Evolutionary conservation across 1,284 basidiomycete species (phyloP).

Genomic region (Boletus hoseneyae): DNA sequence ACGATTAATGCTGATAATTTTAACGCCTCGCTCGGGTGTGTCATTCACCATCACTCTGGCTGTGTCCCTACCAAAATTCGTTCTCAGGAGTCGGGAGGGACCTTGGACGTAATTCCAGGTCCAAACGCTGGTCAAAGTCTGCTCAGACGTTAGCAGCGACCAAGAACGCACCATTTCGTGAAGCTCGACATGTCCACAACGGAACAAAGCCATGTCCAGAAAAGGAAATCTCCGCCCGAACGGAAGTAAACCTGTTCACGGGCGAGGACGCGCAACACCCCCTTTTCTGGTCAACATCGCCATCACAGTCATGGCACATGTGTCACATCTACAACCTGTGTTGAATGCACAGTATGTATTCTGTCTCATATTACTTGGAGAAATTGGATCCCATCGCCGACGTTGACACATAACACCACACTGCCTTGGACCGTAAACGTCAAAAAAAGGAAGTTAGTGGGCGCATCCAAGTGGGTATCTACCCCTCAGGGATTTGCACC

Average conservation of each 20-base stretch:
- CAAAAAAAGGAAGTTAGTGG: too few species aligned
- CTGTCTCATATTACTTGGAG: too few species aligned
- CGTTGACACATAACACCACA: too few species aligned
- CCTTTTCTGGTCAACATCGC: background rate
- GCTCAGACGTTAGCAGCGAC: background rate
- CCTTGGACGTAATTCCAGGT: background rate
- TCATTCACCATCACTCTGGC: conserved; percentile 13
- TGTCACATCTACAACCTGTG: background rate
- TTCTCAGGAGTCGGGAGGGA: background rate
- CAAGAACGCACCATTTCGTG: too few species aligned
- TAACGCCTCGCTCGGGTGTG: conserved; percentile 15
- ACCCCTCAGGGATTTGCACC: too few species aligned
- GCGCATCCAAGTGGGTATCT: too few species aligned
- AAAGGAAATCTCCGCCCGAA: conserved; percentile 1
- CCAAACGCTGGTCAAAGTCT: too few species aligned
- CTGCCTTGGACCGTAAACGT: too few species aligned
- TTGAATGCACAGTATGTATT: too few species aligned
- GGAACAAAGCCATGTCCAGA: conserved; percentile 17
- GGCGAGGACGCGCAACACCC: background rate
- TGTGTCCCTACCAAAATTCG: conserved; percentile 9
- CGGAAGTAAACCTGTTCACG: too few species aligned
- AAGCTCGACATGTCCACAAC: background rate
- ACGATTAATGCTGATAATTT: conserved; percentile 4
- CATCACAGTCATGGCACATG: background rate
- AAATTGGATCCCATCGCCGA: too few species aligned